Evolutionary conservation across 2,329 filamentous ascomycete species (phyloP), one percentile per base, ranked within the genome.

Genomic region (Botrytis galanthina): DNA sequence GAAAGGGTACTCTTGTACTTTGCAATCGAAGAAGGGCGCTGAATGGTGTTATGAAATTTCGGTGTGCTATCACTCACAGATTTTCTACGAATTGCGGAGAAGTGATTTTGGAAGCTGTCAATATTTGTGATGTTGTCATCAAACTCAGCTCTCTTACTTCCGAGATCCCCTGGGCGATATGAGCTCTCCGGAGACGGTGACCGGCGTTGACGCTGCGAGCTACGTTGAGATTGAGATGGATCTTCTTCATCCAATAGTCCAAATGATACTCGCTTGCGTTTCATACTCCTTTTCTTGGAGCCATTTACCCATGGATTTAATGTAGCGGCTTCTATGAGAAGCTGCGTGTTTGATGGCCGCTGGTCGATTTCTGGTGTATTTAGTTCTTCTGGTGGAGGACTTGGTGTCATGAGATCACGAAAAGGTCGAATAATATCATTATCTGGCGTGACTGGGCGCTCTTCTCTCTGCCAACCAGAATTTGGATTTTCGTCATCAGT

Each of bases 181-280:
- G 68, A 61, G 39, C 51, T 57, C 35, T 29, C 20, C 35, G 78
- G 78, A 29, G 78, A 77, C 51, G 78, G 77, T 8, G 77, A 79
- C 29, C 51, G 37, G 14, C 71, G 51, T n/a, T 51, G 37, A n/a
- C 48, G 54, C 57, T 73, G 72, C 7, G 73, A 70, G n/a, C 26
- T 46, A 39, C 42, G n/a, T 62, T 51, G 64, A 42, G 59, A 48
- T 37, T 59, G 35, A 9, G 18, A 18, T 39, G 62, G 35, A 10
- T 74, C 39, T 37, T 61, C 57, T 4, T 70, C 71, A 59, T n/a
- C 75, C 29, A 73, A 61, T 37, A 73, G 32, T n/a, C 75, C 75
- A 72, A 81, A 81, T 26, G 79, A 81, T 9, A 81, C 80, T 18
- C 77, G 71, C 74, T 80, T 81, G 35, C 66, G 66, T 26, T 74